These are phyloP conservation scores for Acanthamoeba polyphaga DNA, from an alignment of 208 protist genomes.

Conservation along the genomic window DNA sequence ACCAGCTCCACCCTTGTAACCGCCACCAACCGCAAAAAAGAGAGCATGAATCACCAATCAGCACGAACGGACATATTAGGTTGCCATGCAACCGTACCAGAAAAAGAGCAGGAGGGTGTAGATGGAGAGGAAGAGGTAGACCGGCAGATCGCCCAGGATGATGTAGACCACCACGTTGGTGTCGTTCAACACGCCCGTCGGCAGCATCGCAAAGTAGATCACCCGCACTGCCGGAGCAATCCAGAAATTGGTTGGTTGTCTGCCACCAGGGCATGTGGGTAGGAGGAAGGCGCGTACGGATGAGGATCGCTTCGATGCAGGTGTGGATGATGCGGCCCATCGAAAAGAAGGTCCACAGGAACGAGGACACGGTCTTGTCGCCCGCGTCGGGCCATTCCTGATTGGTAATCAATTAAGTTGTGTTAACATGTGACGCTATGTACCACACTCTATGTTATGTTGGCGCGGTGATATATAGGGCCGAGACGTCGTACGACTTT, in stretches of 20 bases:
- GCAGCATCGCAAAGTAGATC: constrained; percentile 59
- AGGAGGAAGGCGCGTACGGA: constrained; percentile 20
- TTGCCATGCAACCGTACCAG: neutral
- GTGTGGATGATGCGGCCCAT: constrained; percentile 47
- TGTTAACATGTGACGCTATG: no score
- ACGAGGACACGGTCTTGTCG: neutral
- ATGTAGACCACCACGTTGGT: constrained; percentile 46
- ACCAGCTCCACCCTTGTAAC: constrained; percentile 70
- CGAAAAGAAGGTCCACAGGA: constrained; percentile 19
- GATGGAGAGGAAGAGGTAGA: constrained; percentile 49
- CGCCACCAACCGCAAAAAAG: no score
- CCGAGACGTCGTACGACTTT: neutral
- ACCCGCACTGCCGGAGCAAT: constrained; percentile 50
- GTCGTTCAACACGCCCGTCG: constrained; percentile 30
- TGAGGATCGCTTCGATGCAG: constrained; percentile 45
- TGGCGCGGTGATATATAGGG: no score
- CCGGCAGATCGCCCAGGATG: constrained; percentile 44
- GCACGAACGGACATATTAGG: no score
- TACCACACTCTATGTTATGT: no score
- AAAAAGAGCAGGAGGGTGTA: constrained; percentile 50
- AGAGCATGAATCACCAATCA: no score
- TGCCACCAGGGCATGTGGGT: no score
- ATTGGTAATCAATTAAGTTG: neutral
- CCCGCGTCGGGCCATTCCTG: neutral
- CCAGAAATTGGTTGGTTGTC: no score